Base-by-base conservation (phyloP, 1,284 basidiomycete species). In the Wolfiporia cocos region DNA sequence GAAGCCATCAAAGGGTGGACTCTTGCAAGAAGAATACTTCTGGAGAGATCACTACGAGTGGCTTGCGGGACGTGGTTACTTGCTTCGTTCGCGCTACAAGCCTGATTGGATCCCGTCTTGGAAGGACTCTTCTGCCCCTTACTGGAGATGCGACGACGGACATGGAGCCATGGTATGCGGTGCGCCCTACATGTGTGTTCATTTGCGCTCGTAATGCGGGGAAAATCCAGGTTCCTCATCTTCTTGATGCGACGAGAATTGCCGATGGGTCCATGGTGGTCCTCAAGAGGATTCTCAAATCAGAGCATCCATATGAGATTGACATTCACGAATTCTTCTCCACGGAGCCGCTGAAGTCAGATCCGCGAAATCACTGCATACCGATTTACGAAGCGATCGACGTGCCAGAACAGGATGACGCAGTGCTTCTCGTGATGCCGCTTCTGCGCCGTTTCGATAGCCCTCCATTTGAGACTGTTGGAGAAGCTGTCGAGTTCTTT, bases 401-500 rank as follows among this genome's bases (percentile, higher is more conserved):
- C 11, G 45, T 49, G 12, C 44, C 50, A 1, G 20, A 40, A 4
- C 49, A 56, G 4, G 29, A 42, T 2, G 34, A 51, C 15, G 11
- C 39, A 1, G 30, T 30, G 6, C 34, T 59, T 18, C 38, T 62
- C 1, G 60, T 60, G 4, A 53, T 60, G 55, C 61, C 60, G 1
- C 45, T 53, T 9, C 46, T 63, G 3, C 47, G 49, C 1, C 18
- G 33, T 1, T 50, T 45, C 28, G 26, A 55, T 23, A 35, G 47
- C 18, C 56, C 56, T 4, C 43, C 28, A 2, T 56, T 60, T 33
- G 18, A 45, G 2, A 53, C 56, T 0, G 47, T 57, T 0, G 56
- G 55, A 1, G 61, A 62, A 36, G 52, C 41, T 2, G 28, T 60
- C 0, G 59, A 59, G 24, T 61, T 54, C 33, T 37, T 58, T 3